phyloP scores from a whole-genome alignment of 495 filamentous ascomycete genomes.

The Neurospora intermedia region DNA sequence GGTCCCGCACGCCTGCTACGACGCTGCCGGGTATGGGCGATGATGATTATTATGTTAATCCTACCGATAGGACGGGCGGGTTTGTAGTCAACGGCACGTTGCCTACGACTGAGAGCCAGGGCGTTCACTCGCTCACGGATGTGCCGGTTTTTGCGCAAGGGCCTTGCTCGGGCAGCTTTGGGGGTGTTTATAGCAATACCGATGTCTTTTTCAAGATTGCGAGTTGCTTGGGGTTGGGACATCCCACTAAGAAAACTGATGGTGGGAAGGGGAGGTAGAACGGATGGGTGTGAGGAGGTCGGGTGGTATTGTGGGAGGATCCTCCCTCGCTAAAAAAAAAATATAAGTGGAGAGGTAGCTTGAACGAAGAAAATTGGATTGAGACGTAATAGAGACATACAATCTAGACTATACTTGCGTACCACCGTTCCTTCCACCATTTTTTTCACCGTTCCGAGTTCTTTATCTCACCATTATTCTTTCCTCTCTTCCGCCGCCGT shows the following conservation, averaged over 20 bases:
- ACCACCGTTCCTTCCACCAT: neutral
- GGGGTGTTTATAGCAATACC: conserved; percentile 55
- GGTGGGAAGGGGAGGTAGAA: neutral
- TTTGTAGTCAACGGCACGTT: conserved; percentile 61
- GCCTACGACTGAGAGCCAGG: conserved; percentile 42
- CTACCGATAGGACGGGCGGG: conserved; percentile 50
- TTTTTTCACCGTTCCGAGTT: neutral
- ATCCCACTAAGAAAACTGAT: conserved; percentile 15
- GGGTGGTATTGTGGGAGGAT: neutral
- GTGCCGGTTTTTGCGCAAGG: conserved; percentile 64
- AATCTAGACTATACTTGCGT: neutral
- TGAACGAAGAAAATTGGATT: neutral
- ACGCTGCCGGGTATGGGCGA: conserved; percentile 20
- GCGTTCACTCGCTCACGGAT: conserved; percentile 65
- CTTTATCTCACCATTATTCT: neutral
- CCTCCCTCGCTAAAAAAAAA: neutral
- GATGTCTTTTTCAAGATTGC: conserved; percentile 68
- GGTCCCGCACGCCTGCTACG: conserved; percentile 47
- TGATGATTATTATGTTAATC: conserved; percentile 46
- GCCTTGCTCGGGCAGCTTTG: conserved; percentile 61
- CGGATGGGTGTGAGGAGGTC: neutral
- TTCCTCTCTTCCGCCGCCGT: neutral
- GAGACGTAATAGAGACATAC: neutral
- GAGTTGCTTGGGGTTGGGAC: conserved; percentile 50
- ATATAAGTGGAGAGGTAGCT: neutral